These are phyloP conservation scores for Suillus subalutaceus DNA, from an alignment of 768 basidiomycete genomes.

Conservation along the genomic window DNA sequence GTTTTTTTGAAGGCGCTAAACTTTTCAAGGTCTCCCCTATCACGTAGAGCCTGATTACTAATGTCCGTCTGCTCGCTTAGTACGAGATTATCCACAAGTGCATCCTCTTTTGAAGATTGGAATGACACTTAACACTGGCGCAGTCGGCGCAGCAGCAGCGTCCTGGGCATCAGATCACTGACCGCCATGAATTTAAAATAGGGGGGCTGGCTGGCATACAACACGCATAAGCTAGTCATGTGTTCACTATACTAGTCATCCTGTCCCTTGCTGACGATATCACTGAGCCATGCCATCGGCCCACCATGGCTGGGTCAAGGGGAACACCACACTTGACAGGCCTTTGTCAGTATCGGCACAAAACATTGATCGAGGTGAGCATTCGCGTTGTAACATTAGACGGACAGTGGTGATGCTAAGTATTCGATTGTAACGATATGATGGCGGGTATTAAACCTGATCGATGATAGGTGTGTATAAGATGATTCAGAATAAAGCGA, in stretches of 20 bases:
- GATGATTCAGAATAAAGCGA: constrained; percentile 28
- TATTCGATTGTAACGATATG: constrained; percentile 29
- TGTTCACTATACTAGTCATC: not conserved
- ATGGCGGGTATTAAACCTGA: constrained; percentile 33
- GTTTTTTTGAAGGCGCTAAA: constrained; percentile 14
- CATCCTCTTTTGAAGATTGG: not conserved
- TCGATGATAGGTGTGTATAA: constrained; percentile 29
- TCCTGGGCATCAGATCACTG: not conserved
- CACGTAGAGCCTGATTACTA: not conserved
- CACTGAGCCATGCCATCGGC: not conserved
- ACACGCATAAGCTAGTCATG: not conserved
- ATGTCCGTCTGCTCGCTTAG: not conserved
- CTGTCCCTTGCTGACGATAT: not conserved
- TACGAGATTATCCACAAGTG: not conserved
- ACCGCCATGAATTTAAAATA: not conserved
- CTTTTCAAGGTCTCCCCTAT: constrained; percentile 1
- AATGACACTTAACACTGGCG: not conserved
- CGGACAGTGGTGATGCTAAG: constrained; percentile 14
- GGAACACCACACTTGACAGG: not conserved
- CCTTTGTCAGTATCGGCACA: not conserved
- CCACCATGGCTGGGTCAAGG: not conserved
- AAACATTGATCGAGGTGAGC: not conserved
- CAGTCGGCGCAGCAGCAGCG: not conserved
- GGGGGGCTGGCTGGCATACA: not conserved
- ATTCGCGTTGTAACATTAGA: constrained; percentile 8